Conservation (phyloP, 192 early-diverging fungal genomes). For the Coemansia sp. region DNA sequence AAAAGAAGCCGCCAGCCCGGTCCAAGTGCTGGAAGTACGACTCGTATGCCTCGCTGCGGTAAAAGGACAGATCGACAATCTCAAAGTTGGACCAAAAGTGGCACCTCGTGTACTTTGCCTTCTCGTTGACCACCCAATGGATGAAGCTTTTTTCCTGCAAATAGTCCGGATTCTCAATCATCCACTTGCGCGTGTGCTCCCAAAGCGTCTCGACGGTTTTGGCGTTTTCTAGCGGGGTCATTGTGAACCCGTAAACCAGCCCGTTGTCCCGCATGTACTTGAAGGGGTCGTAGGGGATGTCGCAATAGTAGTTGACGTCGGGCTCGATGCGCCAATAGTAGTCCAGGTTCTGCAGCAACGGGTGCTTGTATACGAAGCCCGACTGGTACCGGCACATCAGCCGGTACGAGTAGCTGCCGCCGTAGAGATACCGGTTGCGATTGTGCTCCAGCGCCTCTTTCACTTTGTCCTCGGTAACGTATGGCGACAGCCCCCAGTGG, state of each 20-base stretch:
- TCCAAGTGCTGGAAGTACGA: slow-evolving; percentile 75
- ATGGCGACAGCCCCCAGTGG: slow-evolving; percentile 73
- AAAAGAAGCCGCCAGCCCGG: slow-evolving; percentile 64
- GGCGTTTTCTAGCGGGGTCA: slow-evolving; percentile 28
- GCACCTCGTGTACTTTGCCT: slow-evolving; percentile 56
- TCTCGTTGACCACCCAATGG: slow-evolving; percentile 48
- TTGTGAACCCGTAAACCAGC: slow-evolving; percentile 41
- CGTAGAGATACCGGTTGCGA: slow-evolving; percentile 32
- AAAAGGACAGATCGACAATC: slow-evolving; percentile 57
- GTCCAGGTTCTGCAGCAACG: slow-evolving; percentile 32
- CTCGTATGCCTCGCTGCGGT: slow-evolving; percentile 63
- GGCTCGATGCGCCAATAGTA: slow-evolving; percentile 57
- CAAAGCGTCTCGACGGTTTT: slow-evolving; percentile 40
- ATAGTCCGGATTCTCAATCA: slow-evolving; percentile 53
- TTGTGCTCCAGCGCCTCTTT: slow-evolving; percentile 50
- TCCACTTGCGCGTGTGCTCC: slow-evolving; percentile 47
- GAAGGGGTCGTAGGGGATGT: slow-evolving; percentile 50
- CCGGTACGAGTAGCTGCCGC: slow-evolving; percentile 37
- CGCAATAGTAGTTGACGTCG: slow-evolving; percentile 48
- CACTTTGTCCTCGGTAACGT: slow-evolving; percentile 62
- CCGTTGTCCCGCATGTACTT: slow-evolving; percentile 34
- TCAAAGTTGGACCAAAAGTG: slow-evolving; percentile 47
- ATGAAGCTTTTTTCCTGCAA: slow-evolving; percentile 55
- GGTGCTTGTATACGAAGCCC: slow-evolving; percentile 39
- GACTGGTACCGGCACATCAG: slow-evolving; percentile 45